Percentiles rank a stretch among this genome's conserved stretches.
Evolutionary conservation across 192 early-diverging fungal species (phyloP).

Genomic region (Backusella morwellensis): DNA sequence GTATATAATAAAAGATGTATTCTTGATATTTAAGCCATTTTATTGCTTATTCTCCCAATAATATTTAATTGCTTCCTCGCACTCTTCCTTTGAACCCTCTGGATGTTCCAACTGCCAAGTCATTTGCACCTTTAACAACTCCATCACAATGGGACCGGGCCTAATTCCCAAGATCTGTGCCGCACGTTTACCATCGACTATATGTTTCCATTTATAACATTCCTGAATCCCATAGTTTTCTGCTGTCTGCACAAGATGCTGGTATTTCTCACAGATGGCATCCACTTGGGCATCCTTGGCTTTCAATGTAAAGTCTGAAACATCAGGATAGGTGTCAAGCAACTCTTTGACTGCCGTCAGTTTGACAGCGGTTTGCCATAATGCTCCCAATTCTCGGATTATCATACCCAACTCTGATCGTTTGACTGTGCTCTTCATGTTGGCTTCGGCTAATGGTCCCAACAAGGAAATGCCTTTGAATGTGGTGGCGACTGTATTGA

Average conservation of each 20-base stretch:
- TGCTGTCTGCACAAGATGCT: constrained; percentile 30
- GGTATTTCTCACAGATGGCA: constrained; percentile 28
- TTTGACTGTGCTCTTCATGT: constrained; percentile 14
- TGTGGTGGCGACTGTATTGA: constrained; percentile 37
- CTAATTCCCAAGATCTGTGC: constrained; percentile 60
- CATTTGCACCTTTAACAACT: constrained; percentile 67
- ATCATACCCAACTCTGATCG: constrained; percentile 40
- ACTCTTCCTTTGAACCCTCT: constrained; percentile 56
- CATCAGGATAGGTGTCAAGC: constrained; percentile 21
- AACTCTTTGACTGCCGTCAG: constrained; percentile 50
- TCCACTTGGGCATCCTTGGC: not conserved
- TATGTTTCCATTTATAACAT: constrained; percentile 45
- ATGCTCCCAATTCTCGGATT: constrained; percentile 56
- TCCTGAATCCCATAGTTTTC: constrained; percentile 40
- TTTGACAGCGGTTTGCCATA: constrained; percentile 53
- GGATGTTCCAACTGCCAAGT: constrained; percentile 83
- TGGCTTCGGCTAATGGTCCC: not conserved
- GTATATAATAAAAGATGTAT: not conserved
- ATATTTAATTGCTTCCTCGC: constrained; percentile 48
- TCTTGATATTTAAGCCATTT: not conserved
- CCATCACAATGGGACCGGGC: constrained; percentile 69
- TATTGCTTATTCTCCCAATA: constrained; percentile 19
- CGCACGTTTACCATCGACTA: constrained; percentile 65
- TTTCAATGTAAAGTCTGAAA: not conserved
- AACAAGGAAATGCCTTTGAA: constrained; percentile 29